phyloP scores from a whole-genome alignment of 2,329 filamentous ascomycete genomes.

The Epichloe bromicola region DNA sequence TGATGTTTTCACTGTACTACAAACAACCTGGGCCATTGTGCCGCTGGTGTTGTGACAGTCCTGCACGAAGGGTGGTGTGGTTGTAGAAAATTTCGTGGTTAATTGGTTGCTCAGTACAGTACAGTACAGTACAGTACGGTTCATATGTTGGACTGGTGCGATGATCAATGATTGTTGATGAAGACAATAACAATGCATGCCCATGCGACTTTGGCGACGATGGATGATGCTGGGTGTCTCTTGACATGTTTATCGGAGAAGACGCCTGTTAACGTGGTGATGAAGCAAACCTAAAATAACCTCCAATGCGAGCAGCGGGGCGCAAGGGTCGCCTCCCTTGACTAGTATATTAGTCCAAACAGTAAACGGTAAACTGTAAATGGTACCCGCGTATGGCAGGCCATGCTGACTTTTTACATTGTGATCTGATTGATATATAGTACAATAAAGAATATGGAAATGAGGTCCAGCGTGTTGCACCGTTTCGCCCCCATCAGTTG shows the following conservation, averaged over 20 bases:
- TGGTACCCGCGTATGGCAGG: no score
- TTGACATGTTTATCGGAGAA: no score
- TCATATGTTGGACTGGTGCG: constrained; percentile 2
- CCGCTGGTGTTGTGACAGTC: constrained; percentile 1
- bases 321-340: not conserved
- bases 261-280: no score
- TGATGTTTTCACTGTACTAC: constrained; percentile 17
- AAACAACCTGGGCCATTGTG: constrained; percentile 7
- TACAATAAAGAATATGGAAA: not conserved
- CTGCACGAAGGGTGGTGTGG: constrained; percentile 7
- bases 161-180: not conserved
- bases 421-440: not conserved
- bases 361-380: no score
- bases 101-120: not conserved
- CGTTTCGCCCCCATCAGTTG: not conserved
- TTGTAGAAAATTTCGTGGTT: constrained; percentile 4
- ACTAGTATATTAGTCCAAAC: no score
- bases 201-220: no score
- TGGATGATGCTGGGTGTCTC: no score
- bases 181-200: not conserved
- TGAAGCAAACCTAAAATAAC: no score
- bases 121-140: not conserved
- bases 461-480: not conserved
- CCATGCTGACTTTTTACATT: not conserved
- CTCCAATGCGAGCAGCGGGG: no score